A percentile compares a stretch with the other conserved stretches of the same genome.
Conservation (phyloP, 148 eudicot genomes). For the Rheum nobile region DNA sequence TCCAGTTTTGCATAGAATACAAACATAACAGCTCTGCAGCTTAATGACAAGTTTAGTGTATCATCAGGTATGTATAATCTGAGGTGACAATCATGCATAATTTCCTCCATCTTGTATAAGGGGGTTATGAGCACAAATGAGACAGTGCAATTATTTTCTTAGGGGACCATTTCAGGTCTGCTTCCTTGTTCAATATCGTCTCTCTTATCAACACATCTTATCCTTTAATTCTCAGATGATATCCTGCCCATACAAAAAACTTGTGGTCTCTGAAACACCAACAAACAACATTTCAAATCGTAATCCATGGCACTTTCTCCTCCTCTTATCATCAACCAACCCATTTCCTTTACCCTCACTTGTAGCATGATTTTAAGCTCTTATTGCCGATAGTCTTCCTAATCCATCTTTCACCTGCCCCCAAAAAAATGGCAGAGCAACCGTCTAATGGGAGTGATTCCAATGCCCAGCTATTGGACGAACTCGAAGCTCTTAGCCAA, state of each 20-base stretch:
- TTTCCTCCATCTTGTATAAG: too few species aligned
- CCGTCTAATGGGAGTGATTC: slow-evolving; percentile 35
- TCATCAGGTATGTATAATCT: too few species aligned
- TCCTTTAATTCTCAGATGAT: background rate
- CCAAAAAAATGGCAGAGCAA: slow-evolving; percentile 22
- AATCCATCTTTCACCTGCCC: background rate
- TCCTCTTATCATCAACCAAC: slow-evolving; percentile 24
- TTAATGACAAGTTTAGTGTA: too few species aligned
- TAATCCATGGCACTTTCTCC: slow-evolving; percentile 33
- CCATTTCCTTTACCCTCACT: background rate
- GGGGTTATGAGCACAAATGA: background rate
- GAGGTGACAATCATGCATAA: too few species aligned
- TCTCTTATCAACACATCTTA: slow-evolving; percentile 3
- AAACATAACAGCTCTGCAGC: too few species aligned
- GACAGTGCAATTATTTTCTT: background rate
- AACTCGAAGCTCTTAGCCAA: slow-evolving; percentile 72
- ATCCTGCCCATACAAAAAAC: slow-evolving; percentile 11
- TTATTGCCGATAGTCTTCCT: background rate
- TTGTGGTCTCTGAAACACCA: slow-evolving; percentile 40
- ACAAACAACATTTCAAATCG: slow-evolving; percentile 13
- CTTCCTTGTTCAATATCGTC: background rate
- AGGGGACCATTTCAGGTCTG: slow-evolving; percentile 1
- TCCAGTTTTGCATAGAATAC: too few species aligned
- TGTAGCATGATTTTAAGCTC: slow-evolving; percentile 7
- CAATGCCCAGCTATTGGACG: slow-evolving; percentile 55